Evolutionary conservation across 2,329 filamentous ascomycete species (phyloP).

Genomic region (Chlorencoelia australis): DNA sequence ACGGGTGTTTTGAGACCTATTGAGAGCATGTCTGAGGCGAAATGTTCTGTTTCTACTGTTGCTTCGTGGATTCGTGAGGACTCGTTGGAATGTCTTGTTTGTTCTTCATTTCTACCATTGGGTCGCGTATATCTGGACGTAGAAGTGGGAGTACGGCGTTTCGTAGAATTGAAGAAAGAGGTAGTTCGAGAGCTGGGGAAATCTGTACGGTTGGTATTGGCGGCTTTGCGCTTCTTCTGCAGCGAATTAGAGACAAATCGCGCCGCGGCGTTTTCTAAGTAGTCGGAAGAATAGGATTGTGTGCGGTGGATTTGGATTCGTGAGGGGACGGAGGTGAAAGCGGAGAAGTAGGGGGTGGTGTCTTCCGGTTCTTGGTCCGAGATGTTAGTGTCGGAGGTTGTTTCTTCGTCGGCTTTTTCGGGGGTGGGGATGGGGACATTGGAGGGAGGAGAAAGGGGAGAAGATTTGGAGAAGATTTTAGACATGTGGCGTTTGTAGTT

Average conservation of each 20-base stretch:
- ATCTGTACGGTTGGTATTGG: neutral
- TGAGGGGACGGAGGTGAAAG: neutral
- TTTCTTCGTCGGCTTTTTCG: neutral
- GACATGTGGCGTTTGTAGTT: neutral
- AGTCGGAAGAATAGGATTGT: neutral
- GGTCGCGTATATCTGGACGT: too few relatives aligned
- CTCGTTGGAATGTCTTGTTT: neutral
- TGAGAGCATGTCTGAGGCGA: neutral
- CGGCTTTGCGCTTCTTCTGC: neutral
- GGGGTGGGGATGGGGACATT: too few relatives aligned
- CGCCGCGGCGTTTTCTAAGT: neutral
- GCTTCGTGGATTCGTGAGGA: neutral
- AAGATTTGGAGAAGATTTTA: neutral
- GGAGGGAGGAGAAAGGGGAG: too few relatives aligned
- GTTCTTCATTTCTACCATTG: too few relatives aligned
- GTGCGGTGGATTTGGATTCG: neutral
- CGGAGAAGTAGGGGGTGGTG: too few relatives aligned
- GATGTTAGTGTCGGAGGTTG: neutral
- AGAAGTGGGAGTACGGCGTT: neutral
- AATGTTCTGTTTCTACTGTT: neutral
- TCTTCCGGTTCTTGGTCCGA: neutral
- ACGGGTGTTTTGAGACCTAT: neutral
- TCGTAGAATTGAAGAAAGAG: neutral
- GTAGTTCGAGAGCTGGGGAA: too few relatives aligned
- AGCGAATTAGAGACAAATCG: neutral